phyloP scores from a whole-genome alignment of 2,329 filamentous ascomycete genomes.

The Chlorencoelia australis region DNA sequence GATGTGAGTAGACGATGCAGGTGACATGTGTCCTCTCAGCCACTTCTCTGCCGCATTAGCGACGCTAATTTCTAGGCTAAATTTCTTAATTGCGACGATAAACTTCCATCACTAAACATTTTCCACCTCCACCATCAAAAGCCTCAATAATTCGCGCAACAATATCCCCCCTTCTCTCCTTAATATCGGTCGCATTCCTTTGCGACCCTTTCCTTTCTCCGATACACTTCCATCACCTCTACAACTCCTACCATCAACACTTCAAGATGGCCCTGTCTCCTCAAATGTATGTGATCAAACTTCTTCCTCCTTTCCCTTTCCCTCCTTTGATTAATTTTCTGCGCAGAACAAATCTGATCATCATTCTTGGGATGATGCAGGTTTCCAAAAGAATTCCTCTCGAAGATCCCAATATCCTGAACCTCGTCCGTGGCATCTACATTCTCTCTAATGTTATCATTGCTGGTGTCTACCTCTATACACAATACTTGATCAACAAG shows the following conservation, averaged over 20 bases:
- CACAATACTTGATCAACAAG: conserved; percentile 76
- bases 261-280: conserved; percentile 53
- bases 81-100: conserved; percentile 6
- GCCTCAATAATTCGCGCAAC: not conserved
- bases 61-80: too few species aligned
- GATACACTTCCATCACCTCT: not conserved
- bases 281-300: conserved; percentile 45
- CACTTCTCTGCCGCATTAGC: too few species aligned
- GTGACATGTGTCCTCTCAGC: too few species aligned
- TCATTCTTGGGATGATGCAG: conserved; percentile 98
- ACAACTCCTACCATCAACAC: conserved; percentile 6
- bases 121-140: not conserved
- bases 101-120: conserved; percentile 1
- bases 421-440: conserved; percentile 55
- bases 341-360: conserved; percentile 76
- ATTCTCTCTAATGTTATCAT: conserved; percentile 68
- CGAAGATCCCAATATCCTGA: conserved; percentile 68
- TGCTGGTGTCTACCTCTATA: conserved; percentile 72
- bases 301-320: conserved; percentile 8
- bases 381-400: conserved; percentile 93
- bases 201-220: conserved; percentile 3
- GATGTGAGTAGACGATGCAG: too few species aligned
- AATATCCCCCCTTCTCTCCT: not conserved
- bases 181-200: conserved; percentile 13
- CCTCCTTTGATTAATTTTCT: conserved; percentile 13